These are phyloP conservation scores for Bertia moriformis DNA, from an alignment of 2,329 filamentous ascomycete genomes.

Conservation along the genomic window DNA sequence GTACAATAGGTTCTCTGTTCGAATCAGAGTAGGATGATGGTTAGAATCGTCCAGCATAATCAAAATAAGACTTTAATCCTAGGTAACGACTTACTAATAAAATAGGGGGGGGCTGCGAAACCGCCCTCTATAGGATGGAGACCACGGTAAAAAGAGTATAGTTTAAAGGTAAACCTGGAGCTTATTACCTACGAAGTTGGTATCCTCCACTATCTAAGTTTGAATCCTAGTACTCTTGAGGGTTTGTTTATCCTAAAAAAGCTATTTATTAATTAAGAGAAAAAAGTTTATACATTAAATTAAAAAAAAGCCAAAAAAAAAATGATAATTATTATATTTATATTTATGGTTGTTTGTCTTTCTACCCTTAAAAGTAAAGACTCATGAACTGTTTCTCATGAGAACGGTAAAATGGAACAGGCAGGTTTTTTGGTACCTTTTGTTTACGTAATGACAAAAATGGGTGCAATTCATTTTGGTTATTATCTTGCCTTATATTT, in stretches of 20 bases:
- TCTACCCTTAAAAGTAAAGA: neutral
- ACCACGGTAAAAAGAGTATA: neutral
- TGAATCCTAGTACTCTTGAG: neutral
- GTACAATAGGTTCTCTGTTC: constrained; percentile 2
- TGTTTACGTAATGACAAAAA: too few species aligned
- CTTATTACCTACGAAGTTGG: too few species aligned
- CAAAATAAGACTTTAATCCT: constrained; percentile 4
- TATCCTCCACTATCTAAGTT: neutral
- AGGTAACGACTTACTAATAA: too few species aligned
- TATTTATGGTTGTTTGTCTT: too few species aligned
- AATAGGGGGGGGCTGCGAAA: too few species aligned
- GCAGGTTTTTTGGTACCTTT: neutral
- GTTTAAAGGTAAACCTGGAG: neutral
- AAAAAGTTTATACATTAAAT: neutral
- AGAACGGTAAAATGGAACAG: neutral
- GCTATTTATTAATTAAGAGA: neutral
- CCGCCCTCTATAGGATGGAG: too few species aligned
- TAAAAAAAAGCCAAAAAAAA: neutral
- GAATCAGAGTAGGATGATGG: constrained; percentile 6
- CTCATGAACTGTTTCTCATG: neutral
- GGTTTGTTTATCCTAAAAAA: neutral
- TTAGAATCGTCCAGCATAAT: constrained; percentile 7
- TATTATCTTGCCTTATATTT: neutral
- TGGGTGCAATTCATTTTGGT: too few species aligned
- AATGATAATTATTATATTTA: neutral